Evolutionary conservation across 805 yeast genomes (phyloP).

Genomic region (Yarrowia phangngaensis): DNA sequence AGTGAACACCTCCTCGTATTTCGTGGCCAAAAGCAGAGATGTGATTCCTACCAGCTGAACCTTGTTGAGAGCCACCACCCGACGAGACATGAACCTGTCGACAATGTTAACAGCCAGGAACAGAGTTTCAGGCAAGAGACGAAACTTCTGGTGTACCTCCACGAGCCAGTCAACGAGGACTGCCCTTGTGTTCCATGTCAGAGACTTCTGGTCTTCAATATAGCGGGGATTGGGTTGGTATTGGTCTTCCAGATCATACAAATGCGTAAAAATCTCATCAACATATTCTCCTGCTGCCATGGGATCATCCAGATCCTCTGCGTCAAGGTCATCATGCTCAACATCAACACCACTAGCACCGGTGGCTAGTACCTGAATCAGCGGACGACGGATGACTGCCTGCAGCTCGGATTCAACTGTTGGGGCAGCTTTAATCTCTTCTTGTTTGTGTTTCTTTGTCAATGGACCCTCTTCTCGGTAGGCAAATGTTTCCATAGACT

Average conservation of each 20-base stretch:
- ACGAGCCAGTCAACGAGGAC: constrained; percentile 92
- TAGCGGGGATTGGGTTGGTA: constrained; percentile 63
- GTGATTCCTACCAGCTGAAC: constrained; percentile 84
- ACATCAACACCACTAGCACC: constrained; percentile 25
- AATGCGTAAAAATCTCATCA: constrained; percentile 74
- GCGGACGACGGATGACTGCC: constrained; percentile 24
- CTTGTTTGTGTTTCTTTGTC: constrained; percentile 45
- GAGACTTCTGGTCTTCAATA: constrained; percentile 56
- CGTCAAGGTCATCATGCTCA: constrained; percentile 38
- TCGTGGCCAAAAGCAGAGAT: constrained; percentile 82
- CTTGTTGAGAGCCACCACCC: constrained; percentile 69
- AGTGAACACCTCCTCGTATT: constrained; percentile 85
- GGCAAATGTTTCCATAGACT: constrained; percentile 23
- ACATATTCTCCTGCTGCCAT: constrained; percentile 93
- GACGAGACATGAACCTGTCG: constrained; percentile 80
- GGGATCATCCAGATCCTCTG: constrained; percentile 43
- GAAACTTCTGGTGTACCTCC: constrained; percentile 79
- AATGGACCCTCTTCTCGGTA: constrained; percentile 22
- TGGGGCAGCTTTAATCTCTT: constrained; percentile 8
- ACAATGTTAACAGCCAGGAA: constrained; percentile 76
- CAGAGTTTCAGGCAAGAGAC: constrained; percentile 80
- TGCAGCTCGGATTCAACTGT: constrained; percentile 21
- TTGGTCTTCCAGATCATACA: constrained; percentile 65
- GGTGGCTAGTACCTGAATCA: constrained; percentile 8
- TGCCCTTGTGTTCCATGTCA: constrained; percentile 79